phyloP scores from a whole-genome alignment of 768 basidiomycete species.

The Amanita molliuscula region DNA sequence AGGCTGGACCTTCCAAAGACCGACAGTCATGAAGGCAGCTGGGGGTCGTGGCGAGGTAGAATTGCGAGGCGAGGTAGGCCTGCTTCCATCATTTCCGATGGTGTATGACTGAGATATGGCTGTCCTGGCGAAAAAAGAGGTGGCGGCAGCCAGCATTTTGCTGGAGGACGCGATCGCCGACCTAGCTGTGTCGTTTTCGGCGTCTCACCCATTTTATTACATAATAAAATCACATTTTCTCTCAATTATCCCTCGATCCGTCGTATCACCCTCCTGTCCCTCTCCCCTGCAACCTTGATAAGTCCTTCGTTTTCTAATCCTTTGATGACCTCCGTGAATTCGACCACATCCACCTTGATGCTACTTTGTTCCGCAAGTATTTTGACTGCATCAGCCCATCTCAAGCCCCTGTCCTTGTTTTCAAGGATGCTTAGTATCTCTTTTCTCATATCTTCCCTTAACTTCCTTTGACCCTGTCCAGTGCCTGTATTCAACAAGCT shows the following conservation, averaged over 20 bases:
- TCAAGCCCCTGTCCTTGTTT: slow-evolving; percentile 48
- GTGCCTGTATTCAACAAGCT: slow-evolving; percentile 92
- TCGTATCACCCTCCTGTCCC: slow-evolving; percentile 75
- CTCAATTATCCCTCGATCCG: slow-evolving; percentile 50
- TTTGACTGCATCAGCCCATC: slow-evolving; percentile 78
- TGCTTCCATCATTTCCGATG: slow-evolving; percentile 31
- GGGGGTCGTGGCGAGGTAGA: slow-evolving; percentile 19
- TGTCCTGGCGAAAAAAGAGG: slow-evolving; percentile 74
- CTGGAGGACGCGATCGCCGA: neutral
- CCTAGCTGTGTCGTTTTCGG: neutral
- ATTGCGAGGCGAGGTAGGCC: slow-evolving; percentile 41
- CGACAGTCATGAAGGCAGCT: slow-evolving; percentile 45
- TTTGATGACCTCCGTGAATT: slow-evolving; percentile 75
- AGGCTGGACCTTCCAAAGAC: slow-evolving; percentile 82
- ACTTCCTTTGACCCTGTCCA: slow-evolving; percentile 72
- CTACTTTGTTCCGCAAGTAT: slow-evolving; percentile 77
- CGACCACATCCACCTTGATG: slow-evolving; percentile 64
- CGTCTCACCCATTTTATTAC: too few relatives aligned
- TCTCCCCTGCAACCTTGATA: slow-evolving; percentile 79
- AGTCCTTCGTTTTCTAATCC: slow-evolving; percentile 78
- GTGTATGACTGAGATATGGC: slow-evolving; percentile 76
- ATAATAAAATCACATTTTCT: too few relatives aligned
- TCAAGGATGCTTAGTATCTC: slow-evolving; percentile 67
- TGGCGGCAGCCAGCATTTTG: slow-evolving; percentile 70
- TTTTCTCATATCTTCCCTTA: slow-evolving; percentile 84